Conservation (phyloP, 495 filamentous ascomycete species). For the Penicillium soppii region DNA sequence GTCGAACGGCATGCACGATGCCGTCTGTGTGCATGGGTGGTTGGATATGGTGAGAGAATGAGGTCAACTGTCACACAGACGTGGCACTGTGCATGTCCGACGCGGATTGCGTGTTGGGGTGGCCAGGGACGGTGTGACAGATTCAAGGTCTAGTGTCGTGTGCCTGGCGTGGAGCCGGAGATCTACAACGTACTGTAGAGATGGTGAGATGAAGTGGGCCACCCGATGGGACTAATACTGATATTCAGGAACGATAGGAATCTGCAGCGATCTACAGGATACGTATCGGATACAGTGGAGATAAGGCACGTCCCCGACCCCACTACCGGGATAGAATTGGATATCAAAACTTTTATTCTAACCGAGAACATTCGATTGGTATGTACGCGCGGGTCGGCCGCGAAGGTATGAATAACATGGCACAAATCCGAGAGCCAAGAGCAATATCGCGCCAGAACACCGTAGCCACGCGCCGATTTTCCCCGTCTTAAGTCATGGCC, state of each 20-base stretch:
- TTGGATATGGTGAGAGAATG: background rate
- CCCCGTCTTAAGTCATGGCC: constrained; percentile 15
- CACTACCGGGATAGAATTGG: background rate
- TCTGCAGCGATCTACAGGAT: too few species aligned
- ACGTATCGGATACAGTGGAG: too few species aligned
- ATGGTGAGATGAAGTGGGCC: too few species aligned
- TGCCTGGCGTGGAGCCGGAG: too few species aligned
- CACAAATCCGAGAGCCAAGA: constrained; percentile 6
- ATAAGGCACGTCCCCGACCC: too few species aligned
- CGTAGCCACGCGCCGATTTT: constrained; percentile 28
- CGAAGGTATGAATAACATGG: constrained; percentile 20
- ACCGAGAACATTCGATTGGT: constrained; percentile 2
- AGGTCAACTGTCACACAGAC: background rate
- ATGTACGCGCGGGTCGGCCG: constrained; percentile 20
- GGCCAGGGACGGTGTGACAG: constrained; percentile 6
- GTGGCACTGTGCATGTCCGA: background rate
- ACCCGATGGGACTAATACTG: too few species aligned
- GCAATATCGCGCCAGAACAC: constrained; percentile 27
- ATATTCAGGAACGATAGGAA: too few species aligned
- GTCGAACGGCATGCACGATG: too few species aligned
- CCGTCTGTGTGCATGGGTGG: background rate
- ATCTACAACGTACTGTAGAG: too few species aligned
- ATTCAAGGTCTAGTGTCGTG: background rate
- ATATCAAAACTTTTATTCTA: constrained; percentile 7
- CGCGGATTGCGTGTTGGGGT: background rate